Conservation (phyloP, 1,284 basidiomycete species). For the Ganoderma lingzhi region DNA sequence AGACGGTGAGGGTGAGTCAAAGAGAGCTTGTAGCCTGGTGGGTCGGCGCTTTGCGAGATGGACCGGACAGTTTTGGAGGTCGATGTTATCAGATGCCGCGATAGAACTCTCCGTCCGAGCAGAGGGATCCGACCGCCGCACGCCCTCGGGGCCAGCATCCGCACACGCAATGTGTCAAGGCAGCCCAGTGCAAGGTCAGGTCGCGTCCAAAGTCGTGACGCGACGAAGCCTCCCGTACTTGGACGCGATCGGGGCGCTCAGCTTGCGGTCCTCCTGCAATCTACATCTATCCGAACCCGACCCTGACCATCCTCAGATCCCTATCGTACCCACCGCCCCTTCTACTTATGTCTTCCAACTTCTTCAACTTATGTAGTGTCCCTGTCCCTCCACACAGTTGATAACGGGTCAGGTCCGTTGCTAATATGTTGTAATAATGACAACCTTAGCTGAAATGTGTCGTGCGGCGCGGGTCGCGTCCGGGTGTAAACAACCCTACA, state of each 20-base stretch:
- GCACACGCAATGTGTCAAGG: conserved; percentile 13
- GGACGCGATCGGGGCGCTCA: conserved; percentile 32
- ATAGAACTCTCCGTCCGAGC: conserved; percentile 27
- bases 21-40: background rate
- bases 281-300: conserved; percentile 12
- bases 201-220: conserved; percentile 18
- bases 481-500: too few species aligned
- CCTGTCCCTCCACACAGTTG: background rate
- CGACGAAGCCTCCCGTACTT: conserved; percentile 18
- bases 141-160: conserved; percentile 34
- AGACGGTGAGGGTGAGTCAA: conserved; percentile 14
- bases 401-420: background rate
- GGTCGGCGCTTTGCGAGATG: conserved; percentile 36
- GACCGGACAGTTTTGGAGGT: conserved; percentile 43
- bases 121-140: conserved; percentile 29
- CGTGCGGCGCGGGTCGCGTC: too few species aligned
- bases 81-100: conserved; percentile 44
- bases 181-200: background rate
- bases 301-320: conserved; percentile 4
- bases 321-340: background rate
- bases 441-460: too few species aligned
- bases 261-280: conserved; percentile 14
- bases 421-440: conserved; percentile 54
- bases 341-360: too few species aligned
- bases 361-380: background rate